A percentile compares a stretch with the other conserved stretches of the same genome.
These are phyloP conservation scores for Sphagnum fallax DNA, from an alignment of 228 moss, liverwort and hornwort species.

Conservation along the genomic window DNA sequence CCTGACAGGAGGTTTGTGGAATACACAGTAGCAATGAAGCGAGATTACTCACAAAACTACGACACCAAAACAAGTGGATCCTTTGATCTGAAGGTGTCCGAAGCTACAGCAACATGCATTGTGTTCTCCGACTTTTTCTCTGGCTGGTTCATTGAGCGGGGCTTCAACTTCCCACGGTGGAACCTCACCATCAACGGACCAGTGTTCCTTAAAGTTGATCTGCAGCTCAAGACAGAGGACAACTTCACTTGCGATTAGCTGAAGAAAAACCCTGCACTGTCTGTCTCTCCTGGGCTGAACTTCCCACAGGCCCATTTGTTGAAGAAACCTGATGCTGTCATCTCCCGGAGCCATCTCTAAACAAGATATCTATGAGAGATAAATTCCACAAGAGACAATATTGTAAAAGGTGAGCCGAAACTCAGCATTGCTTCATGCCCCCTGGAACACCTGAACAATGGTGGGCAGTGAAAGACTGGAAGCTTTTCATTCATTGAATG, in stretches of 20 bases:
- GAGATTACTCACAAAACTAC: conserved; percentile 71
- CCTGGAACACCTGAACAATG: too few species aligned
- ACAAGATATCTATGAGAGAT: too few species aligned
- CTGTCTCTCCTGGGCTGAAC: too few species aligned
- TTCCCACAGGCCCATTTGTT: too few species aligned
- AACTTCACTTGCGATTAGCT: background rate
- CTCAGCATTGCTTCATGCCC: too few species aligned
- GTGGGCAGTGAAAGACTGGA: too few species aligned
- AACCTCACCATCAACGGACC: conserved; percentile 78
- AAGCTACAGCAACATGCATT: conserved; percentile 46
- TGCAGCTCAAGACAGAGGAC: conserved; percentile 38
- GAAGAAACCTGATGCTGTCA: too few species aligned
- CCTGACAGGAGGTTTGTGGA: conserved; percentile 39
- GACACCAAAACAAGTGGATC: conserved; percentile 62
- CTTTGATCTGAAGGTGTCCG: conserved; percentile 27
- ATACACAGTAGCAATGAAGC: conserved; percentile 77
- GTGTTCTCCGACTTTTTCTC: conserved; percentile 73
- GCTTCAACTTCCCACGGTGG: conserved; percentile 68
- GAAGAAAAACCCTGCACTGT: too few species aligned
- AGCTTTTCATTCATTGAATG: too few species aligned
- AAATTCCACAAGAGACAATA: too few species aligned
- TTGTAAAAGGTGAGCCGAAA: too few species aligned
- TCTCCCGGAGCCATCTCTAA: too few species aligned
- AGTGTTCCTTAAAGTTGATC: conserved; percentile 68
- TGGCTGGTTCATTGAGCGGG: conserved; percentile 74